Percentiles rank a stretch among this genome's conserved stretches.
phyloP scores from a whole-genome alignment of 2,329 filamentous ascomycete genomes.

The Trichophyton simii region DNA sequence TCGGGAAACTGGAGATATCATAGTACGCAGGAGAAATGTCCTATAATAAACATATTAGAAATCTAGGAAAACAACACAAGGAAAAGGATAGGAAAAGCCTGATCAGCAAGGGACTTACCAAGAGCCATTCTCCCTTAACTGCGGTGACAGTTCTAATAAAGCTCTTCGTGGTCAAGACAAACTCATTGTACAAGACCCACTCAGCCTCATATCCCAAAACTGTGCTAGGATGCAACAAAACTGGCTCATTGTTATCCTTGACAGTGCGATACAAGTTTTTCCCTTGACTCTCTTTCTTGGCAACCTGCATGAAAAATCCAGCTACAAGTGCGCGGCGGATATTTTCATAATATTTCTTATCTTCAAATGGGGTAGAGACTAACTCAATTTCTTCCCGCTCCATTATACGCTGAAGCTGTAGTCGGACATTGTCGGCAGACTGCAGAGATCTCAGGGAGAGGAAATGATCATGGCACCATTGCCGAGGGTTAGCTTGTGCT shows the following conservation, averaged over 20 bases:
- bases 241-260: slow-evolving; percentile 80
- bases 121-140: slow-evolving; percentile 84
- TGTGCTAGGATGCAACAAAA: slow-evolving; percentile 85
- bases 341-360: slow-evolving; percentile 97
- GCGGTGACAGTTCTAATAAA: slow-evolving; percentile 91
- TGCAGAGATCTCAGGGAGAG: slow-evolving; percentile 76
- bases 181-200: slow-evolving; percentile 98
- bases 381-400: slow-evolving; percentile 79
- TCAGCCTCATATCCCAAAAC: slow-evolving; percentile 80
- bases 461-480: slow-evolving; percentile 97
- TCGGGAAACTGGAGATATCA: slow-evolving; percentile 65
- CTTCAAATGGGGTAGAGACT: slow-evolving; percentile 75
- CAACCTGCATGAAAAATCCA: slow-evolving; percentile 99
- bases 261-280: slow-evolving; percentile 83
- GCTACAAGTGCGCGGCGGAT: slow-evolving; percentile 84
- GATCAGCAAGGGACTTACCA: slow-evolving; percentile 46
- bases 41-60: slow-evolving; percentile 37
- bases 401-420: slow-evolving; percentile 92
- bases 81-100: slow-evolving; percentile 1
- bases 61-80: not conserved
- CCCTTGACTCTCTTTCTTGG: slow-evolving; percentile 75
- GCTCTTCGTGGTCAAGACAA: slow-evolving; percentile 94
- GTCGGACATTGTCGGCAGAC: slow-evolving; percentile 85
- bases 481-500: slow-evolving; percentile 60
- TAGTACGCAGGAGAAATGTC: slow-evolving; percentile 93